Percentiles rank a stretch among this genome's conserved stretches.
Conservation (phyloP, 495 filamentous ascomycete species). For the Chlorociboria aeruginascens region DNA sequence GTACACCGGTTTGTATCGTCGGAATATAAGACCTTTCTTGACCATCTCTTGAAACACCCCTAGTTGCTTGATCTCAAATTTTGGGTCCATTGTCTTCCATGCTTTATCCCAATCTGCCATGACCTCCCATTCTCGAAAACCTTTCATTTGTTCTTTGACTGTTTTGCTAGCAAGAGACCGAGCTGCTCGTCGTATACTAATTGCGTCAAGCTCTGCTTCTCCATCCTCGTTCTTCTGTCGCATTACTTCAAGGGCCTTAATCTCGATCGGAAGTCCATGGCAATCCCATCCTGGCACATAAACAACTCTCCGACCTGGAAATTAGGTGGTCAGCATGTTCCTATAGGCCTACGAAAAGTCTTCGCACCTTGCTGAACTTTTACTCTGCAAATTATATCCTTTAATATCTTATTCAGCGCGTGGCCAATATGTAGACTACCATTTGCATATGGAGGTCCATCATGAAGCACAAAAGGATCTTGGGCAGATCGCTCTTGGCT, state of each 20-base stretch:
- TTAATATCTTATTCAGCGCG: slow-evolving; percentile 93
- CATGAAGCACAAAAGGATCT: slow-evolving; percentile 70
- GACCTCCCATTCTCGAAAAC: slow-evolving; percentile 72
- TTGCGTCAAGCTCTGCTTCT: slow-evolving; percentile 28
- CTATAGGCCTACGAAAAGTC: background rate
- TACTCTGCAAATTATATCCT: slow-evolving; percentile 80
- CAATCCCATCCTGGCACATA: slow-evolving; percentile 98
- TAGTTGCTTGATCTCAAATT: slow-evolving; percentile 79
- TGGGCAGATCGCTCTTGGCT: slow-evolving; percentile 41
- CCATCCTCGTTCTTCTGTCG: slow-evolving; percentile 26
- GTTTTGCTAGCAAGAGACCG: slow-evolving; percentile 61
- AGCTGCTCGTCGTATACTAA: slow-evolving; percentile 56
- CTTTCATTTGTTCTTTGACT: slow-evolving; percentile 67
- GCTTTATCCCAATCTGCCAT: slow-evolving; percentile 91
- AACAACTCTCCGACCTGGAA: slow-evolving; percentile 37
- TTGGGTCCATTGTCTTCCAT: slow-evolving; percentile 85
- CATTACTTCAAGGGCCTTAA: slow-evolving; percentile 70
- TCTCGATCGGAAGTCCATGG: slow-evolving; percentile 92
- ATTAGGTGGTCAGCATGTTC: background rate
- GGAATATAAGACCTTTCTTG: slow-evolving; percentile 71
- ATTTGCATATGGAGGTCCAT: slow-evolving; percentile 97
- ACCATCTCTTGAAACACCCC: slow-evolving; percentile 78
- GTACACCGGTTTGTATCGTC: slow-evolving; percentile 85
- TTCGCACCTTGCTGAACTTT: slow-evolving; percentile 55
- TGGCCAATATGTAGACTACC: slow-evolving; percentile 92